Base-by-base conservation (phyloP, 129 eudicot species). In the Arctium minus region DNA sequence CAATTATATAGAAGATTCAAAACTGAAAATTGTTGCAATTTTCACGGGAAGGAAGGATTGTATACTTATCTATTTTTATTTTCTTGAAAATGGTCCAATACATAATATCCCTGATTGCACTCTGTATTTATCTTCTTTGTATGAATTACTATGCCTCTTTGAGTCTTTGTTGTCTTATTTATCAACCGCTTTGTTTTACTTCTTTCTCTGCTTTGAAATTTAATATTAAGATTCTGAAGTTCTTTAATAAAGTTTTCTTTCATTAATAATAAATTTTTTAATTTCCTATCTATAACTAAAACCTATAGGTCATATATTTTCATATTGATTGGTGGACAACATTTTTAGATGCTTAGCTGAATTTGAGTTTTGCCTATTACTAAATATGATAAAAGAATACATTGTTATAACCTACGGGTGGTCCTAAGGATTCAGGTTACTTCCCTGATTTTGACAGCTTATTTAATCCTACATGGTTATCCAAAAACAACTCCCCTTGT, bases 151-250 rank as follows among this genome's bases (percentile, higher is more conserved):
- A 60, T 60, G 29, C 6, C 68, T 18, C 15, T 32, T n/a, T n/a
- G n/a, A n/a, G n/a, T n/a, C n/a, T n/a, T 33, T 8, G 31, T 77
- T 79, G 69, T 18, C 83, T 32, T 80, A 80, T 18, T 31, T 30
- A n/a, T 50, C 60, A 48, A 22, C 29, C 84, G 12, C 37, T 48
- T 36, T 39, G 1, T 46, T 29, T 48, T 71, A 11, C 83, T 11
- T n/a, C 68, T 8, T 18, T 80, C 78, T 53, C 72, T 1, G 36
- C 27, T 74, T 72, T 53, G 71, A 50, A 3, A 18, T 72, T 37
- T 7, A 10, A 48, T 72, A 53, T 53, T 13, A 37, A 73, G 56
- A 53, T 72, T 71, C 53, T 38, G 15, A 48, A 50, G 32, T 56
- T 70, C 27, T 70, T 80, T 12, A 56, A 36, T 67, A 7, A 11